Conservation (phyloP, 2,329 filamentous ascomycete species). For the Cladophialophora carrionii region DNA sequence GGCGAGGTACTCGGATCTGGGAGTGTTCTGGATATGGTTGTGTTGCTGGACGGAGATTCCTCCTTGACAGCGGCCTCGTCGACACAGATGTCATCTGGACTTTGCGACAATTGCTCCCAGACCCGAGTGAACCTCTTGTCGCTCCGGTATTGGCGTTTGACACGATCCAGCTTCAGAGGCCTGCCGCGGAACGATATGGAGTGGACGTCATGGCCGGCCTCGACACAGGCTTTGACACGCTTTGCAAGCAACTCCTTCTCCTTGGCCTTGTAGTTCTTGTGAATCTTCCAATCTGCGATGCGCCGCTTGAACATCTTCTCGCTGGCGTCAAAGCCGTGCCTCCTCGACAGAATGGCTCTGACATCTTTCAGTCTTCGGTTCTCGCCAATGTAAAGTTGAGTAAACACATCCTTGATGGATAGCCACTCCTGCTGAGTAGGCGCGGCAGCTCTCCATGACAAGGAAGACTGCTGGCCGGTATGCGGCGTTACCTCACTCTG, state of each 20-base stretch:
- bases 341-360: conserved; percentile 23
- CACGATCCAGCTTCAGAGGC: conserved; percentile 30
- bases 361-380: conserved; percentile 33
- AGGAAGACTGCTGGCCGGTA: neutral
- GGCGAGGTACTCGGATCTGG: conserved; percentile 10
- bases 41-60: conserved; percentile 20
- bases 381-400: conserved; percentile 30
- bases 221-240: conserved; percentile 27
- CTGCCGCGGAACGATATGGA: conserved; percentile 30
- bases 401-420: conserved; percentile 32
- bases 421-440: conserved; percentile 29
- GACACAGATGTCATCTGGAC: conserved; percentile 19
- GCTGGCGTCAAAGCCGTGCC: conserved; percentile 32
- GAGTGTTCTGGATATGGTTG: neutral
- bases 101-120: conserved; percentile 28
- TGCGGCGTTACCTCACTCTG: neutral
- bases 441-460: conserved; percentile 17
- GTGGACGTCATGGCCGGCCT: conserved; percentile 26
- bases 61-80: conserved; percentile 21
- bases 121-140: conserved; percentile 27
- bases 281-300: conserved; percentile 32
- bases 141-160: conserved; percentile 32
- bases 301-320: conserved; percentile 35
- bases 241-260: conserved; percentile 29
- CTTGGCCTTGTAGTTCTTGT: conserved; percentile 34